Evolutionary conservation across 106 monocot genomes (phyloP), one percentile per base, ranked within the genome.

Genomic region (Allium cepa): DNA sequence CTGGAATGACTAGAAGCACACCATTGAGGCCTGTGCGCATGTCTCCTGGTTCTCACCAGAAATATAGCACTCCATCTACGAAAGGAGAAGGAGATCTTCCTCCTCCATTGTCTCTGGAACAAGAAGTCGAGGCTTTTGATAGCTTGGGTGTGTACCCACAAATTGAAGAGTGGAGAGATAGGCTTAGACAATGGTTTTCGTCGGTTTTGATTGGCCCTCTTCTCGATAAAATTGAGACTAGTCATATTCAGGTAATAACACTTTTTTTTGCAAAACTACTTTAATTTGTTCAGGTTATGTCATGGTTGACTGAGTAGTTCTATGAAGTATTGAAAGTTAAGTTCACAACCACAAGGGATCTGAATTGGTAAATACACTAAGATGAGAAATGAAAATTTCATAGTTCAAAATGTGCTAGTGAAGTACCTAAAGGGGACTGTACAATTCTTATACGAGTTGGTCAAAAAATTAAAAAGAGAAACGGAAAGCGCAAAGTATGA

Each of bases 121-220:
- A 87, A 46, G 71, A 72, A 13, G 65, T 84, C 9, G 89, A 89
- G 67, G 84, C 77, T 52, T 90, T 82, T 67, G 79, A 89, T 63
- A 78, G 17, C 48, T 79, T 92, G 69, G 97, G 92, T 12, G 72
- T 97, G 26, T 89, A 87, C 67, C 92, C 92, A 53, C 78, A 86
- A 49, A 89, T 97, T 67, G 86, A 87, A 74, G 66, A 71, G 71
- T 92, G 92, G 92, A 72, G 89, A 53, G 97, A 97, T 55, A 67
- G 69, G 55, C 80, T 97, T 55, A 84, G 97, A 67, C 97, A 97
- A 76, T 97, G 92, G 97, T 92, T 89, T 57, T 92, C 97, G 78
- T 86, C 87, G 7, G 64, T 81, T 75, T 36, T 97, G 63, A 50
- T 97, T 11, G 83, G 85, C 16, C 97, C 92, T n/a, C 84, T 97